A percentile compares a stretch with the other conserved stretches of the same genome.
These are phyloP conservation scores for Cyathus striatus DNA, from an alignment of 768 basidiomycete species.

Conservation along the genomic window DNA sequence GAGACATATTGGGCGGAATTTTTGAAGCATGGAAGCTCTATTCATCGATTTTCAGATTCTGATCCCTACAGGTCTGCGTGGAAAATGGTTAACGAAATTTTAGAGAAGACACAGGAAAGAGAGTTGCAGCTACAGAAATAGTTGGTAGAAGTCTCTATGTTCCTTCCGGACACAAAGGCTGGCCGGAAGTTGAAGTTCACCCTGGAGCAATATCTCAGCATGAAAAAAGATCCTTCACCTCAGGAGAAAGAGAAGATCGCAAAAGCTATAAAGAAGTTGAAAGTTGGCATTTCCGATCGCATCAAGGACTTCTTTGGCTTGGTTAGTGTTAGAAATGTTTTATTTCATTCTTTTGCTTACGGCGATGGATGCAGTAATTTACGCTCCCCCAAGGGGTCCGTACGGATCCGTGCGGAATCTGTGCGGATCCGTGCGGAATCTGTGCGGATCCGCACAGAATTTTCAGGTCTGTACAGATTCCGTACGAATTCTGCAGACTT, in stretches of 20 bases:
- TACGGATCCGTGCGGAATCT: no score
- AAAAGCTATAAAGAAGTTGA: no score
- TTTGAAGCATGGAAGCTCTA: conserved; percentile 7
- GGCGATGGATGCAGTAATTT: no score
- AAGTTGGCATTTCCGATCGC: no score
- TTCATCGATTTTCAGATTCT: conserved; percentile 9
- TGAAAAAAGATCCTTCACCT: conserved; percentile 7
- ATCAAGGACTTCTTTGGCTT: no score
- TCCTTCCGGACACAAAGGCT: conserved; percentile 29
- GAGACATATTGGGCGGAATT: conserved; percentile 10
- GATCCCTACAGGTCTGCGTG: conserved; percentile 10
- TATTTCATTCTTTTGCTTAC: no score
- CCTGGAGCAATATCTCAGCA: conserved; percentile 7
- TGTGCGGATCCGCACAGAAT: no score
- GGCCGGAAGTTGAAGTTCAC: conserved; percentile 4
- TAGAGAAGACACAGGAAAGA: conserved; percentile 1
- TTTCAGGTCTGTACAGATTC: no score
- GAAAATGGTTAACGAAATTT: conserved; percentile 17
- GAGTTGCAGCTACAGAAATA: conserved; percentile 13
- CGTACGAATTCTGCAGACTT: no score
- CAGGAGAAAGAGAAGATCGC: background rate
- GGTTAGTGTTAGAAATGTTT: no score
- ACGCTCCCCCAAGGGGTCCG: no score
- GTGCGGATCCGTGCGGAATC: no score
- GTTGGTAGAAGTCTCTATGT: conserved; percentile 10